Evolutionary conservation across 1,139 yeast genomes (phyloP).

Genomic region (Diutina mesorugosa): DNA sequence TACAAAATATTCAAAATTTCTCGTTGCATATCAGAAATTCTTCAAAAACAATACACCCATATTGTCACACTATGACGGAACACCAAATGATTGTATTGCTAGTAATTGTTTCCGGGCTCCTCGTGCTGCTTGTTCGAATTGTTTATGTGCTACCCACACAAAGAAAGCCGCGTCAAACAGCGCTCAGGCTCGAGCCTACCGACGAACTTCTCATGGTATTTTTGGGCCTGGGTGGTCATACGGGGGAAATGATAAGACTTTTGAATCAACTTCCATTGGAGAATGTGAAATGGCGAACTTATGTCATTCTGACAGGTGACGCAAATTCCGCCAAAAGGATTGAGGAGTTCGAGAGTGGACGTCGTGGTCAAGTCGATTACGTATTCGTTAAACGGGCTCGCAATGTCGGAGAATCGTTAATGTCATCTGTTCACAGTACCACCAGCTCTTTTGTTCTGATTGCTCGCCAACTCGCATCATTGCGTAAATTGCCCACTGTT

Average conservation of each 20-base stretch:
- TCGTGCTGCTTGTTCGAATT: background rate
- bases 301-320: conserved; percentile 47
- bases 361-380: conserved; percentile 7
- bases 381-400: conserved; percentile 60
- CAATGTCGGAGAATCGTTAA: conserved; percentile 51
- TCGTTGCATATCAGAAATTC: too few relatives aligned
- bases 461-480: conserved; percentile 7
- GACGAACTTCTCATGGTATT: conserved; percentile 34
- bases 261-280: conserved; percentile 22
- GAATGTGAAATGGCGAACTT: conserved; percentile 18
- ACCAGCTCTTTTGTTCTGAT: conserved; percentile 19
- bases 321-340: conserved; percentile 40
- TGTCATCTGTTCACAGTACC: conserved; percentile 43
- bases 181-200: background rate
- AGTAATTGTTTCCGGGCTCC: background rate
- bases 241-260: conserved; percentile 84
- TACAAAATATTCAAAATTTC: too few relatives aligned
- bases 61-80: background rate
- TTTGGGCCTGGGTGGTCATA: conserved; percentile 84
- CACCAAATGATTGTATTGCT: background rate
- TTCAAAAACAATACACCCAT: background rate
- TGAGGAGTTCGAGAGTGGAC: conserved; percentile 15
- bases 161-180: background rate
- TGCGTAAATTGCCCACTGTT: conserved; percentile 28
- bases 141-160: background rate